Conservation (phyloP, 768 basidiomycete genomes). For the Leucogyrophana mollusca region DNA sequence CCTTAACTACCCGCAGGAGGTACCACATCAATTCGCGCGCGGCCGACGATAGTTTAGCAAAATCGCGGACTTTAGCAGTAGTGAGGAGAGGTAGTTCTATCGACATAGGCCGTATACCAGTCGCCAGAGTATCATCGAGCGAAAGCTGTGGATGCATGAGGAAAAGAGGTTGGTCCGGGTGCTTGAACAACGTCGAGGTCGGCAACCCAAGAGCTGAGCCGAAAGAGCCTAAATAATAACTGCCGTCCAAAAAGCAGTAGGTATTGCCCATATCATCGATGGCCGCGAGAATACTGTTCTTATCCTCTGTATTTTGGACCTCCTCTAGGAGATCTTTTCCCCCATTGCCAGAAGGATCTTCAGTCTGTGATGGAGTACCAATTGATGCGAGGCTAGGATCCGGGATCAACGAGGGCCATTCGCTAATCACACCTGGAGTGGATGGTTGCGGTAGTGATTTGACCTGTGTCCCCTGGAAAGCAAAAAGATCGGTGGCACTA, state of each 20-base stretch:
- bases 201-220: slow-evolving; percentile 32
- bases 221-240: slow-evolving; percentile 65
- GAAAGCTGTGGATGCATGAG: slow-evolving; percentile 42
- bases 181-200: slow-evolving; percentile 35
- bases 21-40: slow-evolving; percentile 75
- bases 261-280: slow-evolving; percentile 58
- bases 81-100: slow-evolving; percentile 59
- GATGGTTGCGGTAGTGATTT: slow-evolving; percentile 41
- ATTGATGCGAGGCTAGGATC: slow-evolving; percentile 64
- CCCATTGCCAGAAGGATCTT: slow-evolving; percentile 28
- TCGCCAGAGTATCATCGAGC: slow-evolving; percentile 21
- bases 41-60: slow-evolving; percentile 68
- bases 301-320: slow-evolving; percentile 50
- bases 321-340: slow-evolving; percentile 28
- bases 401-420: slow-evolving; percentile 67
- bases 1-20: slow-evolving; percentile 63
- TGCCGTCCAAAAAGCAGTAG: slow-evolving; percentile 73
- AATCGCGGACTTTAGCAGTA: slow-evolving; percentile 56
- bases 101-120: slow-evolving; percentile 38
- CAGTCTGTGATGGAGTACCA: slow-evolving; percentile 37
- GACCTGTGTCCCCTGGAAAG: slow-evolving; percentile 70
- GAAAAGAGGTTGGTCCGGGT: slow-evolving; percentile 45
- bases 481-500: slow-evolving; percentile 79
- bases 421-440: slow-evolving; percentile 57
- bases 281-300: slow-evolving; percentile 64